A percentile compares a stretch with the other conserved stretches of the same genome.
phyloP scores from a whole-genome alignment of 2,329 filamentous ascomycete genomes.

The Alternaria burnsii region DNA sequence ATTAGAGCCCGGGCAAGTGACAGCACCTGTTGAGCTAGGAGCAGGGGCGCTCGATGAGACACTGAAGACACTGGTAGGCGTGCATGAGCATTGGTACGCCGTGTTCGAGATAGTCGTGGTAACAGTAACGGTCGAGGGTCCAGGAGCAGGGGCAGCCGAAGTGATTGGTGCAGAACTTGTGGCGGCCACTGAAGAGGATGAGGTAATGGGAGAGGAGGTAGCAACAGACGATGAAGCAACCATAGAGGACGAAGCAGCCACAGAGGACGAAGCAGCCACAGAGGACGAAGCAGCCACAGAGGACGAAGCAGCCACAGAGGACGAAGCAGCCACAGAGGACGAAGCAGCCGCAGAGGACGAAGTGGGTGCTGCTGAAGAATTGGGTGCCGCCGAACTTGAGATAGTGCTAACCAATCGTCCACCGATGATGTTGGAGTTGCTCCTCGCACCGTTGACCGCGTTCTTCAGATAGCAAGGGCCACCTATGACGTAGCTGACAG shows the following conservation, averaged over 20 bases:
- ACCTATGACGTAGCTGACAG: slow-evolving; percentile 26
- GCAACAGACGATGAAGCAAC: background rate
- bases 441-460: slow-evolving; percentile 2
- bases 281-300: background rate
- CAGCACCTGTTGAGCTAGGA: background rate
- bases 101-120: slow-evolving; percentile 18
- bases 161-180: background rate
- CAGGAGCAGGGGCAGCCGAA: background rate
- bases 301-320: too few relatives aligned
- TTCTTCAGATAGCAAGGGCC: slow-evolving; percentile 32
- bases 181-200: background rate
- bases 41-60: background rate
- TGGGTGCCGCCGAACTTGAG: background rate
- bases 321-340: too few relatives aligned
- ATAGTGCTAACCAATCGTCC: slow-evolving; percentile 17
- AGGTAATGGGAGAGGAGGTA: background rate
- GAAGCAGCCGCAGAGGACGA: too few relatives aligned
- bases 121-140: slow-evolving; percentile 18
- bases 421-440: slow-evolving; percentile 25
- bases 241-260: too few relatives aligned
- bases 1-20: slow-evolving; percentile 27
- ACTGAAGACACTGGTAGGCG: slow-evolving; percentile 8
- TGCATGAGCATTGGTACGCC: slow-evolving; percentile 22
- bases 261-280: too few relatives aligned
- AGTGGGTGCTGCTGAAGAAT: background rate